A percentile compares a stretch with the other conserved stretches of the same genome.
phyloP scores from a whole-genome alignment of 2,329 filamentous ascomycete species.

The Diaporthe velutina region DNA sequence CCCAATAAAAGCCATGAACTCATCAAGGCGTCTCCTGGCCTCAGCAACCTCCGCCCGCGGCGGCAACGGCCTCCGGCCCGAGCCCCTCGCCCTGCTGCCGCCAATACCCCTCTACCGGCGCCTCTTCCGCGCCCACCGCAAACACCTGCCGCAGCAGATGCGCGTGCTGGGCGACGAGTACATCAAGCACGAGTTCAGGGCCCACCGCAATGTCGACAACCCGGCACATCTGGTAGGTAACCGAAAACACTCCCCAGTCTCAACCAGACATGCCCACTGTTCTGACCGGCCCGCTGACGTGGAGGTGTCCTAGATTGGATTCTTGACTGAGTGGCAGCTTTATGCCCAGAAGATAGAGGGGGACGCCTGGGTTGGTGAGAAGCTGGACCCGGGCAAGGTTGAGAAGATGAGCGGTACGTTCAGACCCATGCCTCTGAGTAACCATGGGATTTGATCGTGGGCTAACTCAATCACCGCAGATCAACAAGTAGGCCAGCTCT shows the following conservation, averaged over 20 bases:
- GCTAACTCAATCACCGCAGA: conserved; percentile 63
- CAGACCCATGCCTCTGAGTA: conserved; percentile 35
- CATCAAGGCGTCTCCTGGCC: conserved; percentile 48
- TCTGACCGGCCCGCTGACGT: not conserved
- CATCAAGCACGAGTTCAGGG: conserved; percentile 91
- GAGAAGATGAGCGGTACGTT: conserved; percentile 91
- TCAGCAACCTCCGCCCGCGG: conserved; percentile 51
- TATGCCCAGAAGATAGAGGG: conserved; percentile 95
- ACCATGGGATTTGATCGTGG: conserved; percentile 12
- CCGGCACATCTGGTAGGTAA: conserved; percentile 83
- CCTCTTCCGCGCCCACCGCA: conserved; percentile 87
- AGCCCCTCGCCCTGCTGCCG: conserved; percentile 79
- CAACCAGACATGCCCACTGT: too few relatives aligned
- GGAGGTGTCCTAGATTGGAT: conserved; percentile 79
- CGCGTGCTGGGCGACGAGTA: conserved; percentile 92
- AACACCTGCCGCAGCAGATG: conserved; percentile 79
- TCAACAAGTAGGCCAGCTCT: conserved; percentile 92
- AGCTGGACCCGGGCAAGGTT: conserved; percentile 84
- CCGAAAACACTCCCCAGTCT: not conserved
- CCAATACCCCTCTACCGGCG: conserved; percentile 92
- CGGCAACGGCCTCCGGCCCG: conserved; percentile 52
- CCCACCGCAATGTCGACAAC: conserved; percentile 87
- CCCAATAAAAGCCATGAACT: conserved; percentile 25
- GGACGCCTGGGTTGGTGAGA: conserved; percentile 85
- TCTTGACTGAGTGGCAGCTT: conserved; percentile 95